Conservation (phyloP, 129 eudicot species). For the Pulicaria dysenterica region DNA sequence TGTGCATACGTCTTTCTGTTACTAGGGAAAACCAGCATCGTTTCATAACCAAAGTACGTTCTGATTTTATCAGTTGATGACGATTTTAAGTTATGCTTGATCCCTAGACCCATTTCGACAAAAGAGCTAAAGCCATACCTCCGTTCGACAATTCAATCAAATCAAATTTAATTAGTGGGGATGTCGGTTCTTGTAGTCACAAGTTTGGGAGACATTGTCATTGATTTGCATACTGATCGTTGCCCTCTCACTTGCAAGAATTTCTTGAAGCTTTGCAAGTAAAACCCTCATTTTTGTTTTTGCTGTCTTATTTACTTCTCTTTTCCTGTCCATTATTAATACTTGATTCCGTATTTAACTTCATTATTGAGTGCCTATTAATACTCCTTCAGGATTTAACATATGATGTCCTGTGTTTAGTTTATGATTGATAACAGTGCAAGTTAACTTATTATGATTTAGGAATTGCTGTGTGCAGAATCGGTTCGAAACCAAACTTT, state of each 20-base stretch:
- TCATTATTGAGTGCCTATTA: neutral
- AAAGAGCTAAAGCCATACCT: neutral
- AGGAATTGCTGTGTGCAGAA: too few species aligned
- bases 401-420: neutral
- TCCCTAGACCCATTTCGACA: neutral
- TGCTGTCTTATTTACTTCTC: neutral
- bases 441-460: neutral
- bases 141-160: neutral
- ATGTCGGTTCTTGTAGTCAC: constrained; percentile 95
- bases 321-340: neutral
- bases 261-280: constrained; percentile 97
- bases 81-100: neutral
- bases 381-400: neutral
- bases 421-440: constrained; percentile 3
- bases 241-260: constrained; percentile 95
- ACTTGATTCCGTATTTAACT: neutral
- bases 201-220: constrained; percentile 83
- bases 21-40: too few species aligned
- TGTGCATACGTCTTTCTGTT: too few species aligned
- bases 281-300: constrained; percentile 17
- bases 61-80: too few species aligned
- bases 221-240: constrained; percentile 79
- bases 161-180: neutral
- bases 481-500: too few species aligned
- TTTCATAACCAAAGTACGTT: too few species aligned